A percentile compares a stretch with the other conserved stretches of the same genome.
Conservation (phyloP, 306 rosid genomes). For the Herpetospermum pedunculosum region DNA sequence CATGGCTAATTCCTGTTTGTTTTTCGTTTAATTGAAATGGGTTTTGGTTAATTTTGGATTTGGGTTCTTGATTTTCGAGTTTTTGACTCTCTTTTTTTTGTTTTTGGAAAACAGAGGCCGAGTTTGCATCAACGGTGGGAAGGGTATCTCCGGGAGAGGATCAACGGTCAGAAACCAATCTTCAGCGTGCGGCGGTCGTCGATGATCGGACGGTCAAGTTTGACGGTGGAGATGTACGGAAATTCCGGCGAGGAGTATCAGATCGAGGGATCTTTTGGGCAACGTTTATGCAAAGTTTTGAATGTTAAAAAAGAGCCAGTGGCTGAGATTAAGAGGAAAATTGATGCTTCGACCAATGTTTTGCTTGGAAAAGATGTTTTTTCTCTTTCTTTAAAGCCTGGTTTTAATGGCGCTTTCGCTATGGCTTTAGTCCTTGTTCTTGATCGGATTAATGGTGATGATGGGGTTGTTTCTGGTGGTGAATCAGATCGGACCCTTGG, state of each 20-base stretch:
- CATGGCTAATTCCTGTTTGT: not conserved
- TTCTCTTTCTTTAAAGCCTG: conserved; percentile 56
- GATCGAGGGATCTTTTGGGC: conserved; percentile 68
- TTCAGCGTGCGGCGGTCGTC: conserved; percentile 79
- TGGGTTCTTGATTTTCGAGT: not conserved
- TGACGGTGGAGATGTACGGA: conserved; percentile 59
- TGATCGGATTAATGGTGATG: conserved; percentile 70
- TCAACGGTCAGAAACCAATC: conserved; percentile 48
- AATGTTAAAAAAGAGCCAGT: conserved; percentile 24
- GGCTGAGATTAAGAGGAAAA: conserved; percentile 80
- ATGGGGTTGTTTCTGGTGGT: conserved; percentile 12
- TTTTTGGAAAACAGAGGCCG: conserved; percentile 59
- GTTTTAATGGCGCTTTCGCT: conserved; percentile 71
- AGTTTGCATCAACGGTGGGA: conserved; percentile 96
- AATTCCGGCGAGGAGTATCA: conserved; percentile 41
- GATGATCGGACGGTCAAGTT: conserved; percentile 64
- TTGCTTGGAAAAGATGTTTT: conserved; percentile 86
- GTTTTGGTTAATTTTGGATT: not conserved
- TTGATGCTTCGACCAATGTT: conserved; percentile 67
- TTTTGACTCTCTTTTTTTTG: conserved; percentile 1
- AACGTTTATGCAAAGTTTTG: conserved; percentile 47
- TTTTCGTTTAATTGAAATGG: not conserved
- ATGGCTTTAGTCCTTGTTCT: conserved; percentile 79
- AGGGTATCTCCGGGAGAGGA: conserved; percentile 68
- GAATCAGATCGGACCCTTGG: conserved; percentile 28